phyloP scores from a whole-genome alignment of 2,329 filamentous ascomycete genomes.

The Trichoderma sp. region DNA sequence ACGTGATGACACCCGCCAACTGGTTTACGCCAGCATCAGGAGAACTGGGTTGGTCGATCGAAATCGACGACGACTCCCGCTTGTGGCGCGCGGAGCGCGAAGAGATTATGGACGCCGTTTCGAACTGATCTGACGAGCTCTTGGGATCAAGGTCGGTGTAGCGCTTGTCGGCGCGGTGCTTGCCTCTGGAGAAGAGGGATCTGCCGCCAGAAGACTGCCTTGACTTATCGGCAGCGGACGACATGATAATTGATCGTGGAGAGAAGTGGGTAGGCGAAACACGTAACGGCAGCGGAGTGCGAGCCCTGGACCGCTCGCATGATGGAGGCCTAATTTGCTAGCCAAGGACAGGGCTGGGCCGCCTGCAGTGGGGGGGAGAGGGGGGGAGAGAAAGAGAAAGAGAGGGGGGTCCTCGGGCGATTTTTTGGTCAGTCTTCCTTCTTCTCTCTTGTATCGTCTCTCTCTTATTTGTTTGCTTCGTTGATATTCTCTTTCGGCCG shows the following conservation, averaged over 20 bases:
- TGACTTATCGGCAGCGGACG: constrained; percentile 73
- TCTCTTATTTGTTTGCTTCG: not conserved
- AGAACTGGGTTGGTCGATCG: constrained; percentile 67
- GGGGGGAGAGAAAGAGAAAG: not conserved
- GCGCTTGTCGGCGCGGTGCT: constrained; percentile 69
- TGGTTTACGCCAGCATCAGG: constrained; percentile 69
- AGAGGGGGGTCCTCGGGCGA: constrained; percentile 3
- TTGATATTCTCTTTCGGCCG: not conserved
- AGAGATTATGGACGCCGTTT: constrained; percentile 61
- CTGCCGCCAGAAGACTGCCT: constrained; percentile 75
- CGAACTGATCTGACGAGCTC: constrained; percentile 59
- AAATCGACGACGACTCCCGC: constrained; percentile 71
- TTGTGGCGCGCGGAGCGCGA: constrained; percentile 76
- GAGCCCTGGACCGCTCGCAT: constrained; percentile 47
- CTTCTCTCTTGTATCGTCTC: not conserved
- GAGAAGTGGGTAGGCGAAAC: constrained; percentile 36
- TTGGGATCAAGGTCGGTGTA: constrained; percentile 61
- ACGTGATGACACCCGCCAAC: constrained; percentile 80
- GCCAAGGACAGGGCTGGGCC: constrained; percentile 28
- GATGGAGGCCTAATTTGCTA: constrained; percentile 36
- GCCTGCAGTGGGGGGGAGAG: constrained; percentile 18
- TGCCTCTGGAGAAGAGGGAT: constrained; percentile 87
- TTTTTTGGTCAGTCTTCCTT: not conserved
- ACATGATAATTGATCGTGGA: constrained; percentile 47
- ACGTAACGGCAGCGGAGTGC: constrained; percentile 41